A percentile compares a stretch with the other conserved stretches of the same genome.
phyloP scores from a whole-genome alignment of 306 rosid genomes.

The Cercis canadensis region DNA sequence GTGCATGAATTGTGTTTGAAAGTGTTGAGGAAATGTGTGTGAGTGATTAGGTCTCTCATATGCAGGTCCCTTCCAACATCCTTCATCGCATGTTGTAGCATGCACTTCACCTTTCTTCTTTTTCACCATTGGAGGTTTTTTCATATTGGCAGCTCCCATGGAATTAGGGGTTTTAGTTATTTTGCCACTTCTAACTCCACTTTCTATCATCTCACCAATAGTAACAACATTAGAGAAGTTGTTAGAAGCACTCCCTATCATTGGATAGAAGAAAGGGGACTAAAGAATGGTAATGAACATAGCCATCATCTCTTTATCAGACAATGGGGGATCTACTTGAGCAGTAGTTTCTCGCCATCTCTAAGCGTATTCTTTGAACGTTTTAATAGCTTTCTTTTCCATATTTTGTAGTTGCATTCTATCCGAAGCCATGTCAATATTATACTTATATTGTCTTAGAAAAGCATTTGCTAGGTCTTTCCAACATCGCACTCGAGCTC shows the following conservation, averaged over 20 bases:
- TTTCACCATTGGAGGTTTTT: too few species aligned
- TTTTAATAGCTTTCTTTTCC: not conserved
- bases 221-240: not conserved
- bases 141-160: too few species aligned
- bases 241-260: not conserved
- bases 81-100: too few species aligned
- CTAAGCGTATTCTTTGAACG: not conserved
- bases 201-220: not conserved
- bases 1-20: too few species aligned
- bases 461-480: not conserved
- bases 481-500: not conserved
- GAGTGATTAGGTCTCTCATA: too few species aligned
- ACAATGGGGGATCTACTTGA: not conserved
- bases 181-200: not conserved
- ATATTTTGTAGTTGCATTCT: not conserved
- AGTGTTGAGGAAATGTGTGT: too few species aligned
- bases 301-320: not conserved
- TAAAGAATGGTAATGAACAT: not conserved
- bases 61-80: too few species aligned
- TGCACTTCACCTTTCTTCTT: too few species aligned
- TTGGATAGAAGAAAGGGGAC: not conserved
- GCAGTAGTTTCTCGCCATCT: not conserved
- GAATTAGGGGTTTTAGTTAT: accelerated
- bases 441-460: not conserved
- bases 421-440: not conserved